phyloP scores from a whole-genome alignment of 441 rosid genomes.

The Pelargonium exstipulatum region DNA sequence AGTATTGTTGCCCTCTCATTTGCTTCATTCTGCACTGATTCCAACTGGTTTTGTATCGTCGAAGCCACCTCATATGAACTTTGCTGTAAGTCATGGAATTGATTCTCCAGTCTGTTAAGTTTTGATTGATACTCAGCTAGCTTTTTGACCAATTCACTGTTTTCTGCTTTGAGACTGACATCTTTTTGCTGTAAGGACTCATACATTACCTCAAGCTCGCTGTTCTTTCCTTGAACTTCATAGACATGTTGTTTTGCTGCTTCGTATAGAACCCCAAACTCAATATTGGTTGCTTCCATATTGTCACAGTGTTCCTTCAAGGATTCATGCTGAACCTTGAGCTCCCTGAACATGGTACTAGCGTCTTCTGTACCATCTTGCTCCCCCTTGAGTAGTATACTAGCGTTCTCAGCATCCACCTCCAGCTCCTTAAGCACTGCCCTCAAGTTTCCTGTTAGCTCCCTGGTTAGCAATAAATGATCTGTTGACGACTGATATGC shows the following conservation, averaged over 20 bases:
- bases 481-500: slow-evolving; percentile 41
- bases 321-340: slow-evolving; percentile 42
- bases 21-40: slow-evolving; percentile 50
- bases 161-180: slow-evolving; percentile 42
- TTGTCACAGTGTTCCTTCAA: slow-evolving; percentile 42
- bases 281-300: slow-evolving; percentile 56
- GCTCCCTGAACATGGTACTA: slow-evolving; percentile 36
- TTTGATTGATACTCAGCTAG: slow-evolving; percentile 37
- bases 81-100: slow-evolving; percentile 48
- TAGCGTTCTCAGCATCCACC: slow-evolving; percentile 46
- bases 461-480: slow-evolving; percentile 39
- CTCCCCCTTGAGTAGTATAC: slow-evolving; percentile 37
- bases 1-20: slow-evolving; percentile 44
- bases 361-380: slow-evolving; percentile 37
- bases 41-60: slow-evolving; percentile 43
- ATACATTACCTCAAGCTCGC: slow-evolving; percentile 44
- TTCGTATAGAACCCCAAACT: slow-evolving; percentile 59
- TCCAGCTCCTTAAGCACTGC: slow-evolving; percentile 49
- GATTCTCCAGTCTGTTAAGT: slow-evolving; percentile 48
- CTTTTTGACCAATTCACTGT: slow-evolving; percentile 44
- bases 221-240: slow-evolving; percentile 38
- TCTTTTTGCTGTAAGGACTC: slow-evolving; percentile 45
- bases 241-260: slow-evolving; percentile 48
- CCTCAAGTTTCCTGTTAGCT: slow-evolving; percentile 47
- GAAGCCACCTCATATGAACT: slow-evolving; percentile 45